Evolutionary conservation across 2,329 filamentous ascomycete genomes (phyloP).

Genomic region (Aspergillus fijiensis): DNA sequence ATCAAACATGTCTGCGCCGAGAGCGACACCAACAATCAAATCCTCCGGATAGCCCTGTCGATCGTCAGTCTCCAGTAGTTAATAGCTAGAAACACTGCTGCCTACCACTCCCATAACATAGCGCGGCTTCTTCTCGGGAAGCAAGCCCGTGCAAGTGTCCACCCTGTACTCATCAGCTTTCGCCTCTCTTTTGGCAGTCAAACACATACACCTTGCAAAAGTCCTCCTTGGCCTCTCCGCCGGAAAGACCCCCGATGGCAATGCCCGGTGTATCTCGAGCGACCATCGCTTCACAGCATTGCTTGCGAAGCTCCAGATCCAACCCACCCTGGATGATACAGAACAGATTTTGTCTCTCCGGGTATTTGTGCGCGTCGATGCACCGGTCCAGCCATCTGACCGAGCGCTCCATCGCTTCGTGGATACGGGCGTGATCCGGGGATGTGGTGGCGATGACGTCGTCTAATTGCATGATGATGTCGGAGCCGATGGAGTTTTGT

Average conservation of each 20-base stretch:
- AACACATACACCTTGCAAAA: conserved; percentile 72
- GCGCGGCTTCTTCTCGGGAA: conserved; percentile 89
- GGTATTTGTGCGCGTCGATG: conserved; percentile 82
- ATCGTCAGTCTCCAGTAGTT: not conserved
- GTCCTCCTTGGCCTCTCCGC: conserved; percentile 89
- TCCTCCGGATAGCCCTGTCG: conserved; percentile 85
- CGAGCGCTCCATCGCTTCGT: conserved; percentile 90
- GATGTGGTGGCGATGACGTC: conserved; percentile 97
- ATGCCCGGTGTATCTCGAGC: conserved; percentile 90
- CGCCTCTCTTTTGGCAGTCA: not conserved
- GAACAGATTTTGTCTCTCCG: conserved; percentile 84
- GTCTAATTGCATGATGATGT: conserved; percentile 99
- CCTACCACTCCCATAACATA: conserved; percentile 95
- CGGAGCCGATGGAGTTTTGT: conserved; percentile 95
- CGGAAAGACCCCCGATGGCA: conserved; percentile 90
- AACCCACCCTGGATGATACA: conserved; percentile 98
- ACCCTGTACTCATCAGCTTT: conserved; percentile 51
- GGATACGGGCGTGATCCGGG: conserved; percentile 81
- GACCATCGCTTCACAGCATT: conserved; percentile 87
- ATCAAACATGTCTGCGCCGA: conserved; percentile 99
- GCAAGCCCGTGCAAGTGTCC: conserved; percentile 74
- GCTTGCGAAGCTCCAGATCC: conserved; percentile 77
- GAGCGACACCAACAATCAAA: conserved; percentile 84
- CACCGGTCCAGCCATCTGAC: conserved; percentile 96
- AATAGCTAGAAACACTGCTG: not conserved